Evolutionary conservation across 2,329 filamentous ascomycete genomes (phyloP), one percentile per base, ranked within the genome.

Genomic region (Proliferodiscus dingleyae): DNA sequence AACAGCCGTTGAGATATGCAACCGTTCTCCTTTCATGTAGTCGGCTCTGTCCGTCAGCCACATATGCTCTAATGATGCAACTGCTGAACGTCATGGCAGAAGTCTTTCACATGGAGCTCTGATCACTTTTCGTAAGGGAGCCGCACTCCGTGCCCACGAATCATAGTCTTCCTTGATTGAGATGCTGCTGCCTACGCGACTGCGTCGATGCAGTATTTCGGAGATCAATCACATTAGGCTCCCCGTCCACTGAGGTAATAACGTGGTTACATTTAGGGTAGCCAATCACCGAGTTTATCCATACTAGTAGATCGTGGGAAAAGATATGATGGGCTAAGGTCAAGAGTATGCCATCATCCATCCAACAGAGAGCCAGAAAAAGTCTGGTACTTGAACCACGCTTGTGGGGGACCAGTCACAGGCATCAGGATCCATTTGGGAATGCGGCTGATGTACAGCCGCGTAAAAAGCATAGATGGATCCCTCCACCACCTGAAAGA

Each of bases 61-160:
- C n/a, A n/a, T n/a, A n/a, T n/a, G n/a, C n/a, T n/a, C n/a, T n/a
- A n/a, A n/a, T n/a, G n/a, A n/a, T n/a, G n/a, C n/a, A n/a, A n/a
- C n/a, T n/a, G n/a, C n/a, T n/a, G n/a, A n/a, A n/a, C n/a, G n/a
- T n/a, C n/a, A n/a, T n/a, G n/a, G n/a, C n/a, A 16, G 50, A 44
- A 6, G 70, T 71, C 0, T 73, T 72, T 38, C 68, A 73, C 45
- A 60, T 63, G 29, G 51, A 64, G 32, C 56, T 71, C 39, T 64
- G 15, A 66, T 64, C n/a, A 74, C 71, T 0, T 74, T 61, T 55
- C 73, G 66, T 51, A 73, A 69, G 0, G 71, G 71, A 1, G 64
- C 64, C 11, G 65, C 69, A 4, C 71, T 60, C 52, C 50, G 61
- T 22, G 55, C 55, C 5, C 61, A 66, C 23, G 61, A 63, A 54